Evolutionary conservation across 176 grass and related monocot genomes (phyloP).

Genomic region (Canna indica): DNA sequence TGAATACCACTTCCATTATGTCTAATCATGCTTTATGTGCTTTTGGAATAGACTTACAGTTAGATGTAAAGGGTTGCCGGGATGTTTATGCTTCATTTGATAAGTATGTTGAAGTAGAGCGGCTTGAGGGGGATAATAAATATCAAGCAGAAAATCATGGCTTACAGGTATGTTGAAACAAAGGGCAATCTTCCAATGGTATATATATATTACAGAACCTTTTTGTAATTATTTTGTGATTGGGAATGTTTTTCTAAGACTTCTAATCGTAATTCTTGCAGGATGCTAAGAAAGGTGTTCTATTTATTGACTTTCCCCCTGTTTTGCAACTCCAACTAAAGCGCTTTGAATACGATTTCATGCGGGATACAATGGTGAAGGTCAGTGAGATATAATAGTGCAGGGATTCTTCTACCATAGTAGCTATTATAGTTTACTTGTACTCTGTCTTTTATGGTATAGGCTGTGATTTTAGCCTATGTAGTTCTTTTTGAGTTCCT

Average conservation of each 20-base stretch:
- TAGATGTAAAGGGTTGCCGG: slow-evolving; percentile 95
- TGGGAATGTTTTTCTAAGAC: slow-evolving; percentile 13
- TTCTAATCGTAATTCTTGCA: slow-evolving; percentile 25
- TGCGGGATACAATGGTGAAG: slow-evolving; percentile 99
- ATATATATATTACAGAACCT: too few relatives aligned
- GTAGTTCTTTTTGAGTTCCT: neutral
- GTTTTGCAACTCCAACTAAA: slow-evolving; percentile 98
- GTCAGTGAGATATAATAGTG: slow-evolving; percentile 39
- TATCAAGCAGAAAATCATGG: slow-evolving; percentile 92
- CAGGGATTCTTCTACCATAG: neutral
- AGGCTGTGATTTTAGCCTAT: neutral
- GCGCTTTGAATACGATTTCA: slow-evolving; percentile 99
- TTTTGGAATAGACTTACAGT: slow-evolving; percentile 67
- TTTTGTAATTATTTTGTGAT: neutral
- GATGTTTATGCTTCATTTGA: slow-evolving; percentile 98
- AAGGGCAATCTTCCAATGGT: neutral
- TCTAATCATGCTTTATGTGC: slow-evolving; percentile 14
- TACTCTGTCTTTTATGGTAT: neutral
- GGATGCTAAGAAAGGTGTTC: slow-evolving; percentile 99
- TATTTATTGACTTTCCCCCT: slow-evolving; percentile 96
- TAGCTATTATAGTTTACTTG: neutral
- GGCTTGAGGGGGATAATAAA: slow-evolving; percentile 91
- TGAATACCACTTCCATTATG: slow-evolving; percentile 9
- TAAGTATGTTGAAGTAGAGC: slow-evolving; percentile 95
- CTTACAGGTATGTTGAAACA: slow-evolving; percentile 58